These are phyloP conservation scores for Pugionium dolabratum DNA, from an alignment of 345 rosid species.

Conservation along the genomic window DNA sequence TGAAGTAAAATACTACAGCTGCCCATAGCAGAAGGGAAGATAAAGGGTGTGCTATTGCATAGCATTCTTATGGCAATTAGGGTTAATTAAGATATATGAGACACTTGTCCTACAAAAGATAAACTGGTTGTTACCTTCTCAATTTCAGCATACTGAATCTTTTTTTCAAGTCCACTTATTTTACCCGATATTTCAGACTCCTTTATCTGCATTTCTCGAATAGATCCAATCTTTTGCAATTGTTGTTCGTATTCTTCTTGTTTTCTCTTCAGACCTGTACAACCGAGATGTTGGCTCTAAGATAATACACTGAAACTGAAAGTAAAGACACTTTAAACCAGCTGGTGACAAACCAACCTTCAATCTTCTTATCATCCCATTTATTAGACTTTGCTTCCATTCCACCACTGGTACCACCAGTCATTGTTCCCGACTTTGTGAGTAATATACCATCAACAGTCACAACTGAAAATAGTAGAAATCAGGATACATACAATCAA, in stretches of 20 bases:
- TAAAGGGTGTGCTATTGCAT: slow-evolving; percentile 7
- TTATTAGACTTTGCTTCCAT: slow-evolving; percentile 97
- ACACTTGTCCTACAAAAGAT: slow-evolving; percentile 13
- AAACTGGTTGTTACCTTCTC: slow-evolving; percentile 64
- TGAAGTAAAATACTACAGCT: slow-evolving; percentile 19
- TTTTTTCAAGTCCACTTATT: slow-evolving; percentile 94
- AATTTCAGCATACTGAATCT: slow-evolving; percentile 93
- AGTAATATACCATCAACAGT: slow-evolving; percentile 94
- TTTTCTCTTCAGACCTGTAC: slow-evolving; percentile 66
- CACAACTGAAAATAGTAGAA: slow-evolving; percentile 63
- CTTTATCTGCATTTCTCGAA: slow-evolving; percentile 90
- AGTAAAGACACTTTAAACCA: slow-evolving; percentile 33
- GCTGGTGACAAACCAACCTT: slow-evolving; percentile 54
- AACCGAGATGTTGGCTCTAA: slow-evolving; percentile 28
- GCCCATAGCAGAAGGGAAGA: slow-evolving; percentile 12
- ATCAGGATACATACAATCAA: slow-evolving; percentile 26
- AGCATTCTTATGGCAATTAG: slow-evolving; percentile 14
- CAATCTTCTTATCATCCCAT: slow-evolving; percentile 96
- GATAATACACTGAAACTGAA: slow-evolving; percentile 6
- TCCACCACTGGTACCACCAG: slow-evolving; percentile 99
- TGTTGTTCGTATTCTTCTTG: slow-evolving; percentile 78
- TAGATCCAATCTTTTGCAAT: slow-evolving; percentile 85
- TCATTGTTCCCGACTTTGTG: slow-evolving; percentile 97
- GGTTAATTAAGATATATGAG: slow-evolving; percentile 7
- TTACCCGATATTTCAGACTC: slow-evolving; percentile 93